Base-by-base conservation (phyloP, 192 early-diverging fungal genomes). In the Backusella tuberculispora region DNA sequence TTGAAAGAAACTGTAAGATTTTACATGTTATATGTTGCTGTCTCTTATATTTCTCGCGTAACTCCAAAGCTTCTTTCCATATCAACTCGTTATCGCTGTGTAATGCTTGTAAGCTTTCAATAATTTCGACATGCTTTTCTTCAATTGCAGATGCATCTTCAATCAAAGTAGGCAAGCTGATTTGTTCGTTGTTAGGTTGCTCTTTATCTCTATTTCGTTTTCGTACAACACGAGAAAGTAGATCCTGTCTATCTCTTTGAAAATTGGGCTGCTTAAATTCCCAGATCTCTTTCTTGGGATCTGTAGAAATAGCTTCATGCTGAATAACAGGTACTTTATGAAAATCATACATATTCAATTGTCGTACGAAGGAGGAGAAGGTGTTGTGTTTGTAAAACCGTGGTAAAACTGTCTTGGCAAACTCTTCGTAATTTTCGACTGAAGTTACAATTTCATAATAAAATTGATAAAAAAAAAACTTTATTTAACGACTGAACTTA, bases 321-420 rank as follows among this genome's bases (percentile, higher is more conserved):
- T 95, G 92, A 17, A 97, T 74, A 80, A 97, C 94, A 21, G 95
- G 96, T 15, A 97, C 89, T 71, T 99, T 99, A 83, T 96, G 96
- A 76, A 99, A 99, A 13, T 95, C 98, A 75, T 99, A 97, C 92
- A 96, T 92, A 81, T 97, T 97, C 17, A 96, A 86, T 77, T 97
- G 95, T 42, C 95, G 89, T 1, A 96, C 95, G 87, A 96, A 97
- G 37, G 89, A 91, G 26, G 93, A 86, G 77, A 96, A 96, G 66
- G 95, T 96, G 81, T 90, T 92, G 87, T 97, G 95, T 80, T 97
- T 97, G 83, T 95, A 97, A 74, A 93, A 94, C n/a, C 84, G 86
- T 19, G 95, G 95, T 24, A 97, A 82, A 19, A 97, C 92, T 53
- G 89, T 83, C 44, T 91, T 88, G 9, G 93, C 90, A 85, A 97